phyloP scores from a whole-genome alignment of 2,329 filamentous ascomycete genomes.

The Ceratocystis cacaofunesta region DNA sequence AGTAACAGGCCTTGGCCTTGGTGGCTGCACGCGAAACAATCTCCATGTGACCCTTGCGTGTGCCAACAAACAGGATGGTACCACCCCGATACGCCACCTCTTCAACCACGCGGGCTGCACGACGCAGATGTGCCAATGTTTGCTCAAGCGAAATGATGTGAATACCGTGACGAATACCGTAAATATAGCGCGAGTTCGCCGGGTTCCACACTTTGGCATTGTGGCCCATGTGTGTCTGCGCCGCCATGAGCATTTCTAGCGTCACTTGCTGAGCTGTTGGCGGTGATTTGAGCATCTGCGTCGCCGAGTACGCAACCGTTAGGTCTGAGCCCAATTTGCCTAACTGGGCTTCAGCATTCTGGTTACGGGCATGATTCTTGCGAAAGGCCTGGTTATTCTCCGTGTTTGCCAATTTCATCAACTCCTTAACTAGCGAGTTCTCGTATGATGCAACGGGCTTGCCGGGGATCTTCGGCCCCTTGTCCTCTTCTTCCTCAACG shows the following conservation, averaged over 20 bases:
- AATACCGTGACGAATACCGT: constrained; percentile 71
- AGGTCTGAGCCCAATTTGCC: constrained; percentile 30
- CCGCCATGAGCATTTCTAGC: constrained; percentile 77
- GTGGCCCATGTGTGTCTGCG: constrained; percentile 81
- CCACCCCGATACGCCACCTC: constrained; percentile 73
- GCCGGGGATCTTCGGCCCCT: constrained; percentile 9
- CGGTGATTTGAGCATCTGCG: constrained; percentile 53
- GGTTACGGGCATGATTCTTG: neutral
- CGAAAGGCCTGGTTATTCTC: constrained; percentile 10
- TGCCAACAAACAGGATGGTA: constrained; percentile 81
- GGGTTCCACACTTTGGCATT: constrained; percentile 88
- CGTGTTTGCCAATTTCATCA: constrained; percentile 12
- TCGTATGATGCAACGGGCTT: constrained; percentile 15
- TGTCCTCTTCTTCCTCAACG: constrained; percentile 1
- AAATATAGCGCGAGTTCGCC: constrained; percentile 84
- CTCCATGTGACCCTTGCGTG: constrained; percentile 63
- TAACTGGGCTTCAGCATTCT: neutral
- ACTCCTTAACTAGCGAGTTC: constrained; percentile 15
- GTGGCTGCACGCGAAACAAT: constrained; percentile 69
- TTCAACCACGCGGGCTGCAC: constrained; percentile 81
- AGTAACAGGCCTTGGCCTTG: constrained; percentile 63
- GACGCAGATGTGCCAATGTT: constrained; percentile 77
- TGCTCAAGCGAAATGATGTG: constrained; percentile 88
- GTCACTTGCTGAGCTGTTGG: constrained; percentile 67
- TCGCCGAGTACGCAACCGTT: constrained; percentile 46